Base-by-base conservation (phyloP, 192 early-diverging fungal species). In the Backusella sp. region DNA sequence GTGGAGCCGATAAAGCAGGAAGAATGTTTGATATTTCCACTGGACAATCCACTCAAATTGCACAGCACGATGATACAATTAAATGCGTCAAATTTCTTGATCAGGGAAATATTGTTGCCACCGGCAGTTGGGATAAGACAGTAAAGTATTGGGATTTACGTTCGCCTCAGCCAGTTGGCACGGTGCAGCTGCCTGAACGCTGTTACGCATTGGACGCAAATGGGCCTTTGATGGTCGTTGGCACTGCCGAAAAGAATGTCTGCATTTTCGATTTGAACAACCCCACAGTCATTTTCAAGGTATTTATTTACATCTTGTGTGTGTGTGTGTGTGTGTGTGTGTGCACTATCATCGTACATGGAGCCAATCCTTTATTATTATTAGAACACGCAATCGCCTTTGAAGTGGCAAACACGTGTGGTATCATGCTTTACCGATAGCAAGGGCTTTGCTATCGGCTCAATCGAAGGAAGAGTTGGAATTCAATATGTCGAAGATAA, bases 121-220 rank as follows among this genome's bases (percentile, higher is more conserved):
- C 97, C 9, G 97, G 94, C 34, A 92, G 93, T 69, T 99, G 96
- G 96, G 97, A 99, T 84, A 98, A 98, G 82, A 96, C 94, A 11
- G 72, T 97, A 68, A 95, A 97, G 86, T 99, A 97, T 81, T 99
- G 97, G 97, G 97, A 99, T 83, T 79, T 93, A 66, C 89, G 97
- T 44, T 86, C 89, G 70, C 91, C 88, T 72, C 83, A 82, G 46
- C 96, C 97, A 1, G 89, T 94, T 23, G 90, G 87, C 11, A 91
- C 87, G 23, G 87, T 96, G 14, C 79, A 77, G 6, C 85, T 98
- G 19, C 94, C 95, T 2, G 97, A 99, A 75, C 91, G 97, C 52
- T 90, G 88, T 67, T 99, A 98, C 79, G 84, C 93, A 0, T 94
- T 99, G 93, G 97, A 99, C 85, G 85, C 91, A 44, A 80, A 80